Evolutionary conservation across 2,329 filamentous ascomycete genomes (phyloP), one percentile per base, ranked within the genome.

Genomic region (Calycina marina): DNA sequence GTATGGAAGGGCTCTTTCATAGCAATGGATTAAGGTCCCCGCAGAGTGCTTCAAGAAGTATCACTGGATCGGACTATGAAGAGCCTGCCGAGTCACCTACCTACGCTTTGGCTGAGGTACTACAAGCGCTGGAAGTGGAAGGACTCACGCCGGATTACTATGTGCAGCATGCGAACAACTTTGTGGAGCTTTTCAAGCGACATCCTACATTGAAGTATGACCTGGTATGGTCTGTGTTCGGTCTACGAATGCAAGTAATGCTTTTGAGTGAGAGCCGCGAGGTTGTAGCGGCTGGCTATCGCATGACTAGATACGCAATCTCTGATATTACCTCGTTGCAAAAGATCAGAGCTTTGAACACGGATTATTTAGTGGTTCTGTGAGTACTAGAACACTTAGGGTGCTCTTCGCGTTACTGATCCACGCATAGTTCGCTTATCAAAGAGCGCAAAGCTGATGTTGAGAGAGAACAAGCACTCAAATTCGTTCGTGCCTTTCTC

Each of bases 401-500:
- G 36, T 14, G 20, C 6, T 14, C 3, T 27, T n/a, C 27, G 28
- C 31, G 4, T 27, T 25, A 22, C 39, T 52, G 40, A 51, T 36
- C 18, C 9, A 12, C 39, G 14, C 2, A 16, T 36, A 71, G 67
- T 39, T 96, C 90, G 1, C 62, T 98, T 18, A 84, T 92, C 42
- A 96, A 96, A 53, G 90, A 96, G 54, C 79, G 81, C 50, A 96
- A 94, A 55, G 83, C 88, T n/a, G 86, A 88, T 45, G 82, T 98
- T 12, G 90, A 98, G 59, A 72, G 92, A 33, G 90, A 98, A 55
- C 90, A 98, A 57, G 90, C 90, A 9, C 63, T 98, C 47, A 98
- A 98, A 54, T 94, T 98, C 53, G 77, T 96, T 15, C 74, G 90
- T 37, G 83, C 86, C 6, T 98, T 98, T 49, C 62, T 98, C 3